These are phyloP conservation scores for Inga laurina DNA, from an alignment of 306 rosid species.

Conservation along the genomic window DNA sequence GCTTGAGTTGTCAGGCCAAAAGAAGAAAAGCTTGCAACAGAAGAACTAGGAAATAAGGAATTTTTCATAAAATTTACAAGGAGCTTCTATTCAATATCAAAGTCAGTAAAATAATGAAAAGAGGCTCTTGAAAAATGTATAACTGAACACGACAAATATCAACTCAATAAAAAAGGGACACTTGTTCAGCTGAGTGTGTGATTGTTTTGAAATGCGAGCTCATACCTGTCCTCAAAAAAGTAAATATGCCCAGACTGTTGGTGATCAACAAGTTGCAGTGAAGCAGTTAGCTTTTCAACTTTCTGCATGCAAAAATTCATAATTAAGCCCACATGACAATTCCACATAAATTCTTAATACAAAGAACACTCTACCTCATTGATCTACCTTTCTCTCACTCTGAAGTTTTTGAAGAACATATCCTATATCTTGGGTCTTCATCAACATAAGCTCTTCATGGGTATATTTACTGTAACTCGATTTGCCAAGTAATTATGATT, in stretches of 20 bases:
- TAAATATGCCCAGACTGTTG: slow-evolving; percentile 54
- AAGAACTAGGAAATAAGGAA: not conserved
- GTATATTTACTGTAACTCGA: slow-evolving; percentile 52
- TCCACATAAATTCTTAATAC: slow-evolving; percentile 1
- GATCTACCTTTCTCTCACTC: slow-evolving; percentile 71
- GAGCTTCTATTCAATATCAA: not conserved
- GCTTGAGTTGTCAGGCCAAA: not conserved
- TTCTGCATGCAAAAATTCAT: slow-evolving; percentile 48
- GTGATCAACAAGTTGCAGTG: slow-evolving; percentile 59
- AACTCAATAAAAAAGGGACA: not conserved
- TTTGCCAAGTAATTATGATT: not conserved
- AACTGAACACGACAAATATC: not conserved
- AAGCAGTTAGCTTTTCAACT: slow-evolving; percentile 69
- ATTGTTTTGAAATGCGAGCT: not conserved
- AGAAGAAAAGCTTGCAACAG: not conserved
- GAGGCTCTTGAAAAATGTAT: not conserved
- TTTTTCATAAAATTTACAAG: not conserved
- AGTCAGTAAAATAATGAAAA: not conserved
- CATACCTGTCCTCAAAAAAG: slow-evolving; percentile 80
- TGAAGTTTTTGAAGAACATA: slow-evolving; percentile 75
- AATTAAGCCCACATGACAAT: not conserved
- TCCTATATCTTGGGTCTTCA: slow-evolving; percentile 86
- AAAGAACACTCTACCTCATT: slow-evolving; percentile 8
- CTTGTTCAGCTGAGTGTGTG: not conserved
- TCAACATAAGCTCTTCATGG: slow-evolving; percentile 69